These are phyloP conservation scores for Zygotorulaspora chibaensis DNA, from an alignment of 805 yeast genomes.

Conservation along the genomic window DNA sequence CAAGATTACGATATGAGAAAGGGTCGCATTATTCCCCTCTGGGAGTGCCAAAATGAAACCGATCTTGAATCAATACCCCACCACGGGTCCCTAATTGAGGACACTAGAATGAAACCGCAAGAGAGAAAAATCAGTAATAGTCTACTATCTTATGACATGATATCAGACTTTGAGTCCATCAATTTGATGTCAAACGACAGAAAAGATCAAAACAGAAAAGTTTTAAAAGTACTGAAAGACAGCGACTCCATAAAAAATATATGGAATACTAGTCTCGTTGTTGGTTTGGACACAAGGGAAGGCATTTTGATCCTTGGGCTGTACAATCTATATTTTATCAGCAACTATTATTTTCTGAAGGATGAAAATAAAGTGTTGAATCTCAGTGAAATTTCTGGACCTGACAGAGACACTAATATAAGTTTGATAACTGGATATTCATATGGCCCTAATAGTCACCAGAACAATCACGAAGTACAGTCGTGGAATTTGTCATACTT, in stretches of 20 bases:
- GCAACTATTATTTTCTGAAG: conserved; percentile 52
- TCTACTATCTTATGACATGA: conserved; percentile 40
- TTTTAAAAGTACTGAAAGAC: conserved; percentile 59
- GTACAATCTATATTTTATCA: conserved; percentile 61
- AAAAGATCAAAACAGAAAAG: conserved; percentile 71
- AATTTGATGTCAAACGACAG: conserved; percentile 31
- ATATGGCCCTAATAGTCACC: conserved; percentile 15
- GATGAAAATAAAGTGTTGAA: conserved; percentile 56
- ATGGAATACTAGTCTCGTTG: conserved; percentile 70
- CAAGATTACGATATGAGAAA: conserved; percentile 70
- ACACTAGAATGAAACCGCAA: conserved; percentile 5
- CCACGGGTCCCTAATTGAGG: background rate
- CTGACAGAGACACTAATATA: conserved; percentile 63
- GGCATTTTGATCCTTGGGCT: conserved; percentile 69
- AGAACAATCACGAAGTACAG: conserved; percentile 42
- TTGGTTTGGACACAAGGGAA: conserved; percentile 74
- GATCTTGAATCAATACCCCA: background rate
- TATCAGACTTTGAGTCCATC: conserved; percentile 40
- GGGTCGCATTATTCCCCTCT: conserved; percentile 53
- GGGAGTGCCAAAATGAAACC: conserved; percentile 40
- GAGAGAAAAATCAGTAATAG: conserved; percentile 18
- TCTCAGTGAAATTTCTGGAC: conserved; percentile 58
- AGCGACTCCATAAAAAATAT: conserved; percentile 69
- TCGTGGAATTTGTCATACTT: conserved; percentile 60
- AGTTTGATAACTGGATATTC: conserved; percentile 50